phyloP scores from a whole-genome alignment of 371 early-diverging fungal genomes.

The Smittium culicis region DNA sequence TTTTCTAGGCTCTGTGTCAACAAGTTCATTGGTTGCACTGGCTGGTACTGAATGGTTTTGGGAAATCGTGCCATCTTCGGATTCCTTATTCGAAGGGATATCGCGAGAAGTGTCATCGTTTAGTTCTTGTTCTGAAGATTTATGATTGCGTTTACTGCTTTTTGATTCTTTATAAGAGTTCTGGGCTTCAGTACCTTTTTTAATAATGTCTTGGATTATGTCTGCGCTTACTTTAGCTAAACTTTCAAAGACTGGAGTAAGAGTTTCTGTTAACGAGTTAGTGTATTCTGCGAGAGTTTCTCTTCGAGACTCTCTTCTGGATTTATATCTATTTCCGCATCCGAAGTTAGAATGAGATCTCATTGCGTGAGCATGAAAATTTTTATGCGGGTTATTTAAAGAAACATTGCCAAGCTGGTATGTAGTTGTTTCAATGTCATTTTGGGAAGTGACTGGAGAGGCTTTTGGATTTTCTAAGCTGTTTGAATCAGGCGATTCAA shows the following conservation, averaged over 20 bases:
- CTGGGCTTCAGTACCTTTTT: slow-evolving; percentile 5
- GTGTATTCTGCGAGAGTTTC: slow-evolving; percentile 8
- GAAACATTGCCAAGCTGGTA: not conserved
- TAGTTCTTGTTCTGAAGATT: not conserved
- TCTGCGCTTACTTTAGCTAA: slow-evolving; percentile 4
- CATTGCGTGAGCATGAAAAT: not conserved
- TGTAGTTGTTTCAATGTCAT: not conserved
- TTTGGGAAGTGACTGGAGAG: slow-evolving; percentile 1
- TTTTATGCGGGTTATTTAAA: not conserved
- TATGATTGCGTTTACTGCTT: not conserved
- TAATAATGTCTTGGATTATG: slow-evolving; percentile 8
- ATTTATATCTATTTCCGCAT: not conserved
- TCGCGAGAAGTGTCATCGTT: not conserved
- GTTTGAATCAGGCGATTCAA: slow-evolving; percentile 26
- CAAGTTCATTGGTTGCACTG: not conserved
- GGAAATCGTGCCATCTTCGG: too few relatives aligned
- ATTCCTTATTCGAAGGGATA: not conserved
- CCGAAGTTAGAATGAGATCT: not conserved
- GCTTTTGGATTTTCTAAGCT: not conserved
- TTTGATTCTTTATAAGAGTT: slow-evolving; percentile 3
- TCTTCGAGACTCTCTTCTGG: not conserved
- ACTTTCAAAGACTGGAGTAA: slow-evolving; percentile 6
- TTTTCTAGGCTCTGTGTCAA: not conserved
- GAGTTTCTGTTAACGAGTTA: not conserved
- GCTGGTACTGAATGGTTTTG: not conserved